Evolutionary conservation across 768 basidiomycete genomes (phyloP).

Genomic region (Tylopilus plumbeoviolaceoides): DNA sequence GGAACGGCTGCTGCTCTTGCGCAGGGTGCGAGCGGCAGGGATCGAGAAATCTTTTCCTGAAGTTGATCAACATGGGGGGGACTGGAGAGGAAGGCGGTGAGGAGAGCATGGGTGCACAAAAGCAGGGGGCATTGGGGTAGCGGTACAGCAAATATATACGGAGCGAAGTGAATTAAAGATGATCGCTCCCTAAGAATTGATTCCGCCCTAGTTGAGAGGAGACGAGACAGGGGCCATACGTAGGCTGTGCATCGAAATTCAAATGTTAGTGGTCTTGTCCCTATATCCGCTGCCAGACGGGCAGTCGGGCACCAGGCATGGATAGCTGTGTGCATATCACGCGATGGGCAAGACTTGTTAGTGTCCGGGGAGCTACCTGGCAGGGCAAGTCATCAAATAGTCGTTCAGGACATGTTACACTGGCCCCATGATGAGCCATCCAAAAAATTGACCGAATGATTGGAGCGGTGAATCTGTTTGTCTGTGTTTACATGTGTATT

Average conservation of each 20-base stretch:
- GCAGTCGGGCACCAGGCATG: no score
- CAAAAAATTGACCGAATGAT: no score
- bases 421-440: no score
- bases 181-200: conserved; percentile 4
- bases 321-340: no score
- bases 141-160: background rate
- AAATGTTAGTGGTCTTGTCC: background rate
- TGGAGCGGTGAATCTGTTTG: conserved; percentile 5
- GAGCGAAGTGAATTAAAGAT: background rate
- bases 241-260: background rate
- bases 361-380: no score
- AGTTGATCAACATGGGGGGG: conserved; percentile 11
- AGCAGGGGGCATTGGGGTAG: background rate
- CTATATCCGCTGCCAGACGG: no score
- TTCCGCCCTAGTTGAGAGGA: background rate
- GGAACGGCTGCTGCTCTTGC: background rate
- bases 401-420: no score
- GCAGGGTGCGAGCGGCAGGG: background rate
- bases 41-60: conserved; percentile 5
- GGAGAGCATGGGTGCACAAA: background rate
- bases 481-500: conserved; percentile 24
- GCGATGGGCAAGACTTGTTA: no score
- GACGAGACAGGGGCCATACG: conserved; percentile 2
- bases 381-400: no score
- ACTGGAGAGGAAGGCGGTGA: background rate